A percentile compares a stretch with the other conserved stretches of the same genome.
Evolutionary conservation across 2,329 filamentous ascomycete genomes (phyloP).

Genomic region (Epichloe brachyelytri): DNA sequence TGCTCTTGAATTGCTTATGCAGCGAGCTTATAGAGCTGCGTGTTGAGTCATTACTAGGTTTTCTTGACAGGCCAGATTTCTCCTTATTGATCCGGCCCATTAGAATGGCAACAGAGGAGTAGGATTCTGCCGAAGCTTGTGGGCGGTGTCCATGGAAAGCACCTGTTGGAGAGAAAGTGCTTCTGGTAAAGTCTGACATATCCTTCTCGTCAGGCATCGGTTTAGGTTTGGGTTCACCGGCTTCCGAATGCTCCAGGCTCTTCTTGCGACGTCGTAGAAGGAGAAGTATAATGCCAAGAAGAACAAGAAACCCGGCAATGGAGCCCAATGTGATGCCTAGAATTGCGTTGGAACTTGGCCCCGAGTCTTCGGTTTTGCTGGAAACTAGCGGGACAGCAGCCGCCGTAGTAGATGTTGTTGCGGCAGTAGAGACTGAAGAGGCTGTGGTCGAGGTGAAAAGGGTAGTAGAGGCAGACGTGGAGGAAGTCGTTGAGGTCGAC

Average conservation of each 20-base stretch:
- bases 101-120: slow-evolving; percentile 51
- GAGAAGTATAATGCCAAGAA: slow-evolving; percentile 62
- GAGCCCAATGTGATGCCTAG: slow-evolving; percentile 72
- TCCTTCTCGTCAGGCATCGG: slow-evolving; percentile 44
- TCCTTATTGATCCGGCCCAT: slow-evolving; percentile 47
- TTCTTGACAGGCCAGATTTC: slow-evolving; percentile 32
- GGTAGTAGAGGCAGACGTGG: slow-evolving; percentile 13
- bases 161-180: slow-evolving; percentile 22
- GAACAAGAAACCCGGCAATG: slow-evolving; percentile 58
- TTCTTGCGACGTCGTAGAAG: slow-evolving; percentile 38
- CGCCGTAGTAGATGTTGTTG: slow-evolving; percentile 13
- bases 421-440: slow-evolving; percentile 12
- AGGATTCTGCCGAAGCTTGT: slow-evolving; percentile 41
- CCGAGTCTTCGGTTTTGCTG: slow-evolving; percentile 10
- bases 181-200: slow-evolving; percentile 33
- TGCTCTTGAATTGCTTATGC: slow-evolving; percentile 49
- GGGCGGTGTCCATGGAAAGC: slow-evolving; percentile 39
- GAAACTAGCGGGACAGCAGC: slow-evolving; percentile 4
- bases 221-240: slow-evolving; percentile 27
- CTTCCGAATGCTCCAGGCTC: slow-evolving; percentile 36
- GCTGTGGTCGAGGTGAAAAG: slow-evolving; percentile 7
- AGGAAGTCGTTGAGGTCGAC: slow-evolving; percentile 16
- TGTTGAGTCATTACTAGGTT: slow-evolving; percentile 41
- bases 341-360: slow-evolving; percentile 40
- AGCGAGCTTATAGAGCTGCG: slow-evolving; percentile 39